Base-by-base conservation (phyloP, 805 yeast species). In the Suhomyces canberraensis region DNA sequence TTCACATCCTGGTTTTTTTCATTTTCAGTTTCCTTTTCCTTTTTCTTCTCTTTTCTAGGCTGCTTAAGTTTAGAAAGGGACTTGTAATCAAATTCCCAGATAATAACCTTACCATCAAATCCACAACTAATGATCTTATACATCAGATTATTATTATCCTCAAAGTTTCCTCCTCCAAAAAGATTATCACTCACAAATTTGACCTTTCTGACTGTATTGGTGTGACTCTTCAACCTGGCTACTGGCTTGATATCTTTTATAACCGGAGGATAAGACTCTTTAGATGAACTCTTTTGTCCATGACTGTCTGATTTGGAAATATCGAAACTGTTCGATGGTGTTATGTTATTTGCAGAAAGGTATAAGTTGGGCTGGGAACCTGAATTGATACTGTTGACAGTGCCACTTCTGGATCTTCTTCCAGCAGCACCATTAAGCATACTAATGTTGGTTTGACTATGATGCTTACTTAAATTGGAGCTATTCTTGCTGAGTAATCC, bases 81-180 rank as follows among this genome's bases (percentile, higher is more conserved):
- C 39, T 62, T 64, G 40, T 61, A 61, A 41, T 68, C 71, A 48
- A 68, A 66, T 36, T 68, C 73, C 73, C 73, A 68, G 11, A 66
- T 40, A n/a, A 65, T 52, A 5, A 65, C 52, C 35, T 62, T 60
- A 1, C 69, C 71, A 41, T 68, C 73, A 37, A 45, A 48, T 1
- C 72, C 73, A 45, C 66, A 57, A 33, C 68, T 60, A 3, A 65
- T 46, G 27, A 67, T 41, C 37, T 60, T 60, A 44, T 67, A 67
- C 3, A 53, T 44, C 40, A 48, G 52, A 6, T 31, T 31, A 17
- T 31, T 37, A 4, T 46, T 22, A 7, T 35, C 29, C 18, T 45
- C 45, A 17, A 32, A 16, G 11, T 35, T 40, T 6, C 30, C 33
- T 4, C 34, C 34, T 5, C 45, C 45, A 26, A 35, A 24, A 13